A percentile compares a stretch with the other conserved stretches of the same genome.
Evolutionary conservation across 2,329 filamentous ascomycete genomes (phyloP).

Genomic region (Myriosclerotinia curreyana): DNA sequence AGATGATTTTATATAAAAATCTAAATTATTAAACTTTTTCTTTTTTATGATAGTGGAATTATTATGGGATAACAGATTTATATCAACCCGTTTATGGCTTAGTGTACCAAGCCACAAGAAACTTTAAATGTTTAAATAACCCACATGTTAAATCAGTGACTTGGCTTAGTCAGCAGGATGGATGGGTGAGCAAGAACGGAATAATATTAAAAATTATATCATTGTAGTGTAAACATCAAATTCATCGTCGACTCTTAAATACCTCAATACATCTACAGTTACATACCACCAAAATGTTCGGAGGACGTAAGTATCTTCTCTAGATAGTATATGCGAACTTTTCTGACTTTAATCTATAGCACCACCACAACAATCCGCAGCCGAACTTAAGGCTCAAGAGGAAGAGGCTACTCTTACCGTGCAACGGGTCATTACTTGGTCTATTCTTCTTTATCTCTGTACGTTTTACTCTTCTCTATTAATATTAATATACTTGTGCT

Average conservation of each 20-base stretch:
- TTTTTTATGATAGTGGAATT: background rate
- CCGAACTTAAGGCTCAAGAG: constrained; percentile 70
- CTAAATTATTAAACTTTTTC: background rate
- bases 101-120: background rate
- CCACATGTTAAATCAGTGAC: no score
- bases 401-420: constrained; percentile 64
- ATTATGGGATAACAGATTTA: background rate
- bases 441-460: constrained; percentile 74
- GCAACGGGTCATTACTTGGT: constrained; percentile 63
- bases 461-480: constrained; percentile 40
- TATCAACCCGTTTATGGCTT: constrained; percentile 3
- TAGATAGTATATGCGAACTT: constrained; percentile 18
- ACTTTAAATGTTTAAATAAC: no score
- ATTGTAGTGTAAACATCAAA: constrained; percentile 13
- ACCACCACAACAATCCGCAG: constrained; percentile 64
- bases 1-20: constrained; percentile 1
- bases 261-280: constrained; percentile 12
- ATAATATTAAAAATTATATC: constrained; percentile 16
- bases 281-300: constrained; percentile 52
- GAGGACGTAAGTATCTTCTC: constrained; percentile 52
- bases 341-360: constrained; percentile 38
- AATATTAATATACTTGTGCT: constrained; percentile 17
- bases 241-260: constrained; percentile 3
- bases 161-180: background rate
- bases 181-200: background rate